Conservation (phyloP, 2,329 filamentous ascomycete species). For the Rhinocladiella mackenziei region DNA sequence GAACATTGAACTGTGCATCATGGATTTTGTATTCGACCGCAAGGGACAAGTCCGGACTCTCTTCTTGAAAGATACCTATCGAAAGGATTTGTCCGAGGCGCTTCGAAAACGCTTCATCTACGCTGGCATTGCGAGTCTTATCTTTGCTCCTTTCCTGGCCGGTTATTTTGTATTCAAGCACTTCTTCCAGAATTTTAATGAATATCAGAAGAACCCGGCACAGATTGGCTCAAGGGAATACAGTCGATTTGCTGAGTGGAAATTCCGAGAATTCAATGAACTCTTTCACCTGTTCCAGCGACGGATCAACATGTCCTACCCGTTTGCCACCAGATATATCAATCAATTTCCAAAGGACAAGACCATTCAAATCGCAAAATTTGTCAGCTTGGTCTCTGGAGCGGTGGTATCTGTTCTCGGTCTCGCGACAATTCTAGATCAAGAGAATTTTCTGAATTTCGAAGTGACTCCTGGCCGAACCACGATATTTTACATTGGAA, state of each 20-base stretch:
- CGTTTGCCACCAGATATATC: slow-evolving; percentile 85
- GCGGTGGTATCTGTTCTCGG: slow-evolving; percentile 82
- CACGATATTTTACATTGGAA: slow-evolving; percentile 81
- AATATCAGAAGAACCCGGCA: slow-evolving; percentile 91
- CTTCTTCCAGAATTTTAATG: slow-evolving; percentile 93
- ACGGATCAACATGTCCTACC: slow-evolving; percentile 88
- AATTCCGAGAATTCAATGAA: slow-evolving; percentile 97
- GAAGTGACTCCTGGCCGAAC: slow-evolving; percentile 86
- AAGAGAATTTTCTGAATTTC: slow-evolving; percentile 84
- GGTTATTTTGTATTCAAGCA: slow-evolving; percentile 82
- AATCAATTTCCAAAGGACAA: slow-evolving; percentile 97
- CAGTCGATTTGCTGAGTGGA: slow-evolving; percentile 93
- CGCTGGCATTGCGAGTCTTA: slow-evolving; percentile 77
- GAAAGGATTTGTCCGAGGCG: slow-evolving; percentile 71
- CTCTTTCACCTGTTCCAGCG: slow-evolving; percentile 87
- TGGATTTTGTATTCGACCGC: slow-evolving; percentile 91
- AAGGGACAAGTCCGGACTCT: slow-evolving; percentile 80
- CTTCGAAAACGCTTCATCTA: slow-evolving; percentile 75
- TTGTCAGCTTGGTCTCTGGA: slow-evolving; percentile 81
- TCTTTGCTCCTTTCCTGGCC: slow-evolving; percentile 84
- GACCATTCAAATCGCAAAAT: slow-evolving; percentile 76
- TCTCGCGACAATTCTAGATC: slow-evolving; percentile 78
- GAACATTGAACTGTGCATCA: slow-evolving; percentile 84
- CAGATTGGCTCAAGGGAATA: slow-evolving; percentile 85
- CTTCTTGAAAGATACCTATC: slow-evolving; percentile 78